phyloP scores from a whole-genome alignment of 345 rosid species.

The Schrenkiella parvula region DNA sequence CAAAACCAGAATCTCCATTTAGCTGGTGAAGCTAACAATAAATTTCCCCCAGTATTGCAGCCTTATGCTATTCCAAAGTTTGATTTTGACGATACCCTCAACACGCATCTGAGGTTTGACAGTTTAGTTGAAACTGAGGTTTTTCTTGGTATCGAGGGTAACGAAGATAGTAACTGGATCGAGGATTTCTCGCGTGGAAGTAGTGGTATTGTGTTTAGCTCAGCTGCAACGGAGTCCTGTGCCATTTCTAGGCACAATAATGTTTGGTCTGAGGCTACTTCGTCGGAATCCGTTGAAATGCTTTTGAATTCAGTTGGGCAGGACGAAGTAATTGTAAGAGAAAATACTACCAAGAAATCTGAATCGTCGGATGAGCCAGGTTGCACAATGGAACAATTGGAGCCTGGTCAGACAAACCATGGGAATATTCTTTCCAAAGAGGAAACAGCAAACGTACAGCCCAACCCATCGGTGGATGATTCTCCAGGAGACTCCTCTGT shows the following conservation, averaged over 20 bases:
- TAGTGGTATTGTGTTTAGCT: conserved; percentile 69
- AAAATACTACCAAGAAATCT: conserved; percentile 45
- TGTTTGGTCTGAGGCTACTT: conserved; percentile 99
- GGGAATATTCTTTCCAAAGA: conserved; percentile 32
- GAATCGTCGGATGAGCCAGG: conserved; percentile 70
- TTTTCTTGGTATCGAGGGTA: conserved; percentile 79
- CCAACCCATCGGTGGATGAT: conserved; percentile 36
- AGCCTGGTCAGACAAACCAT: conserved; percentile 48
- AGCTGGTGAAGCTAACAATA: conserved; percentile 81
- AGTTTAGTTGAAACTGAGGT: conserved; percentile 66
- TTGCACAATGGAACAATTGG: conserved; percentile 67
- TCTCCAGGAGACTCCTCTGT: conserved; percentile 34
- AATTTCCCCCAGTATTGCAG: conserved; percentile 63
- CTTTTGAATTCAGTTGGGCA: conserved; percentile 91
- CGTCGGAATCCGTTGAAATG: conserved; percentile 91
- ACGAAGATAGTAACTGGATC: conserved; percentile 88
- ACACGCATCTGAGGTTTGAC: conserved; percentile 66
- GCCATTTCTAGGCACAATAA: conserved; percentile 71
- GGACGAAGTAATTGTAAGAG: conserved; percentile 59
- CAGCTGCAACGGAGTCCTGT: conserved; percentile 79
- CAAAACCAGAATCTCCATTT: conserved; percentile 88
- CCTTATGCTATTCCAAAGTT: conserved; percentile 82
- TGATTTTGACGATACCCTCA: conserved; percentile 85
- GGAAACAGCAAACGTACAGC: conserved; percentile 37
- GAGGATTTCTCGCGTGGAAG: conserved; percentile 72